Percentiles rank a stretch among this genome's conserved stretches.
phyloP scores from a whole-genome alignment of 257 asterid species.

The Solanum rostratum region DNA sequence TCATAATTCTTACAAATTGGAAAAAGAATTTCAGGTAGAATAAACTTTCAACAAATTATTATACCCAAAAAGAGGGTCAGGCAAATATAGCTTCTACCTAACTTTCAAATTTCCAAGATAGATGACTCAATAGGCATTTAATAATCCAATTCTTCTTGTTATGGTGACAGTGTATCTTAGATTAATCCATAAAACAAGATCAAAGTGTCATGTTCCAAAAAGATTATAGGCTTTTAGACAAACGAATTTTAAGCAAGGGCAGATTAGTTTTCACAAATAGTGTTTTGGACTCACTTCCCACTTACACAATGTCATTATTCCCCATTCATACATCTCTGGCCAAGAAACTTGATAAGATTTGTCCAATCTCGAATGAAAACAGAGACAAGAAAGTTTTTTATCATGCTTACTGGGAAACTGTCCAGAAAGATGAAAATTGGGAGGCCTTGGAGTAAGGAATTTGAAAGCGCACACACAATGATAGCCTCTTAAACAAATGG shows the following conservation, averaged over 20 bases:
- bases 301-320: background rate
- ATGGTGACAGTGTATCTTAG: background rate
- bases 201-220: background rate
- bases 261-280: background rate
- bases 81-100: background rate
- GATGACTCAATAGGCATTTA: background rate
- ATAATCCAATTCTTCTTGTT: background rate
- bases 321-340: background rate
- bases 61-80: background rate
- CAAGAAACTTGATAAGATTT: background rate
- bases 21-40: background rate
- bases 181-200: background rate
- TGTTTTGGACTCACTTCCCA: background rate
- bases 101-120: background rate
- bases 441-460: background rate
- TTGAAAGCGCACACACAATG: background rate
- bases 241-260: background rate
- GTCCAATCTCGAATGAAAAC: background rate
- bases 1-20: background rate
- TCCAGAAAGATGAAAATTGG: background rate
- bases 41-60: background rate
- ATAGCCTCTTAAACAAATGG: background rate
- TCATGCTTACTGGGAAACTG: background rate
- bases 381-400: background rate
- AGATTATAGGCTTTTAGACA: background rate